Evolutionary conservation across 2,329 filamentous ascomycete genomes (phyloP).

Genomic region (Clarireedia paspali): DNA sequence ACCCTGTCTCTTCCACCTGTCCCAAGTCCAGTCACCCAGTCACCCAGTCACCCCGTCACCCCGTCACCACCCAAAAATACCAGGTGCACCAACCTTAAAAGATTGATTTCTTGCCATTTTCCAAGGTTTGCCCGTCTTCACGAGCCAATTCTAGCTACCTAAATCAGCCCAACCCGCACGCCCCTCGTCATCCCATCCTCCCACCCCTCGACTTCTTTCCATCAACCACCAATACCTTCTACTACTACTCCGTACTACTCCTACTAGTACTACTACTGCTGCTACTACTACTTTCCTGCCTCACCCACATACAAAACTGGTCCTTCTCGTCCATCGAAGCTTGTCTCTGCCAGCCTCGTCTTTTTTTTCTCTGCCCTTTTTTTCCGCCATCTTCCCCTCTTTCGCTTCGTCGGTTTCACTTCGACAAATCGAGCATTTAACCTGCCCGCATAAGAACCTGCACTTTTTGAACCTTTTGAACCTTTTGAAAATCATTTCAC

Average conservation of each 20-base stretch:
- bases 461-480: neutral
- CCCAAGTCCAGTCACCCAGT: neutral
- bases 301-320: constrained; percentile 1
- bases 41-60: no score
- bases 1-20: neutral
- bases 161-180: constrained; percentile 9
- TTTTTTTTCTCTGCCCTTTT: neutral
- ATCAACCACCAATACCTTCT: neutral
- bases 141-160: constrained; percentile 10
- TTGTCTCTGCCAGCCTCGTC: constrained; percentile 3
- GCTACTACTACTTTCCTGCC: neutral
- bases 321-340: neutral
- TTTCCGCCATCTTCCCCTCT: neutral
- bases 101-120: neutral
- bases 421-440: neutral
- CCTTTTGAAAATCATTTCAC: neutral
- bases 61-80: no score
- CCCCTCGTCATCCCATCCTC: constrained; percentile 6
- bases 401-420: neutral
- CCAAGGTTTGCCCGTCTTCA: neutral
- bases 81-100: neutral
- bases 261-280: no score
- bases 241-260: neutral
- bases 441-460: neutral
- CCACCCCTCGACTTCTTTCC: neutral